Base-by-base conservation (phyloP, 768 basidiomycete genomes). In the Boletus rubescentipes region DNA sequence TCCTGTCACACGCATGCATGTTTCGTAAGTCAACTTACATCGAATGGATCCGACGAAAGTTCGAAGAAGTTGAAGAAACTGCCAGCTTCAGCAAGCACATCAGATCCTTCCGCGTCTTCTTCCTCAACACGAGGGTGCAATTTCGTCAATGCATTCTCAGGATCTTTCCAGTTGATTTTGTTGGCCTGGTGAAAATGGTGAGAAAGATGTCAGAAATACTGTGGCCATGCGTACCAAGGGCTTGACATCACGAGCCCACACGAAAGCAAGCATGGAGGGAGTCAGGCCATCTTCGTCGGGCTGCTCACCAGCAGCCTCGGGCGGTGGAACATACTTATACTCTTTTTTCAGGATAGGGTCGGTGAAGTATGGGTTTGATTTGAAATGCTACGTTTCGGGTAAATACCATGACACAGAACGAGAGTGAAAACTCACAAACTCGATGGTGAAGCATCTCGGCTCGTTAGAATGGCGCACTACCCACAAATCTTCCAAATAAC, bases 11-110 rank as follows among this genome's bases (percentile, higher is more conserved):
- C 10, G 34, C n/a, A n/a, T 6, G 6, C 41, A 29, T 41, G 20
- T 32, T 36, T 37, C 45, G 12, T 1, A 46, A 44, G 34, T 11
- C 21, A 20, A 72, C 82, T 74, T 67, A 91, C 91, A 59, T 91
- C 87, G 56, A 77, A 80, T 14, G 81, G 79, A 65, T 92, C 91
- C 36, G 74, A 65, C 11, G 77, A 76, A 56, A 78, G 65, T 71
- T 89, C 91, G 57, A 93, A 92, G 66, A 88, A 87, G 74, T 92
- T 91, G 80, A 93, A 93, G 77, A 93, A 91, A 65, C 85, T 90
- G 51, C 91, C 91, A 45, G 79, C 72, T 45, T 93, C 91, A 23
- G 80, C 76, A 38, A 79, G 73, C 49, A 79, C 61, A 31, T 86
- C 86, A 23, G 82, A 80, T 5, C 66, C 71, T 16, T 87, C 89